Percentiles rank a stretch among this genome's conserved stretches.
Evolutionary conservation across 2,329 filamentous ascomycete species (phyloP).

Genomic region (Claviceps humidiphila): DNA sequence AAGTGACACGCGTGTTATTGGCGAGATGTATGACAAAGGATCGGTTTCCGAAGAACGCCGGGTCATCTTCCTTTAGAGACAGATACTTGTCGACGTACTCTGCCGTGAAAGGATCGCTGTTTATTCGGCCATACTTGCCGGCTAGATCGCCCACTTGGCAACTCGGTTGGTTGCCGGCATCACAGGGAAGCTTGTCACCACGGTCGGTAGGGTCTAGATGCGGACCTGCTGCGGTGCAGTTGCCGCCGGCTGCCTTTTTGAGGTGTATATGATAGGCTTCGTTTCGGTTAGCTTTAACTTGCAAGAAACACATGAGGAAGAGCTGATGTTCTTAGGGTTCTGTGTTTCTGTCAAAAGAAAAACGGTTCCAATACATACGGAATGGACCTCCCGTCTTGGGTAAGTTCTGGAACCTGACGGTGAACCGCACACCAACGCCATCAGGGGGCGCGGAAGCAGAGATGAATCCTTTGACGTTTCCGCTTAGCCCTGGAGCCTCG

Average conservation of each 20-base stretch:
- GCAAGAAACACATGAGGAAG: neutral
- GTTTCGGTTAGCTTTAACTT: neutral
- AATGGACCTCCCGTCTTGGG: constrained; percentile 47
- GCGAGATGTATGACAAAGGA: constrained; percentile 51
- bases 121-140: constrained; percentile 58
- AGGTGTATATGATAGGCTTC: constrained; percentile 63
- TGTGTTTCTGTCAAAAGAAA: neutral
- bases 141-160: constrained; percentile 68
- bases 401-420: constrained; percentile 43
- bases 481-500: constrained; percentile 30
- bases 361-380: constrained; percentile 28
- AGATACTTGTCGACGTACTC: constrained; percentile 44
- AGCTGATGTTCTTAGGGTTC: neutral
- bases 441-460: constrained; percentile 31
- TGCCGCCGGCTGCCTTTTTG: constrained; percentile 46
- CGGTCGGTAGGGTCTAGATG: constrained; percentile 62
- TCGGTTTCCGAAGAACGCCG: constrained; percentile 51
- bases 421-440: constrained; percentile 42
- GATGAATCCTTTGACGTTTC: constrained; percentile 36
- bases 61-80: constrained; percentile 35
- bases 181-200: constrained; percentile 48
- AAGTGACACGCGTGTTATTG: constrained; percentile 51
- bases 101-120: constrained; percentile 32
- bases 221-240: constrained; percentile 53
- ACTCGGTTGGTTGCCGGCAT: constrained; percentile 39